Base-by-base conservation (phyloP, 257 asterid species). In the Solanum etuberosum region DNA sequence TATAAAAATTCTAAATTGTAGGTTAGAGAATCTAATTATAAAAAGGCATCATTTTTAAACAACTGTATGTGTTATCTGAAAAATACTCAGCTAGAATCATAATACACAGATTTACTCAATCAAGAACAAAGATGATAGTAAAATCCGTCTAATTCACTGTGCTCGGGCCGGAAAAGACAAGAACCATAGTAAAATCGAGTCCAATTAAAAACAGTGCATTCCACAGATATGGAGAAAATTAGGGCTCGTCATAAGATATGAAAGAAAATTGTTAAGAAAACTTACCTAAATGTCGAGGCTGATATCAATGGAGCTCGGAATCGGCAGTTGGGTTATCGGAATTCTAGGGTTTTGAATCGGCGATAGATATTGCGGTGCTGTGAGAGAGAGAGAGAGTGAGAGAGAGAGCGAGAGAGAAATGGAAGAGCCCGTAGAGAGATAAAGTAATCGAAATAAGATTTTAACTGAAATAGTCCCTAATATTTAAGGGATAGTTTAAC, bases 301-400 rank as follows among this genome's bases (percentile, higher is more conserved):
- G 80, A 68, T 16, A 76, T 29, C 78, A 88, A 89, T 88, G 89
- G 91, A 87, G 90, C 89, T 85, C 77, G 59, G 88, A 89, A 82
- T 89, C 92, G 89, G 91, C 93, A 92, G 18, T 88, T 63, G 83
- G 35, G 85, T 74, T 48, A 25, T 86, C 89, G 27, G 85, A 81
- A 86, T 80, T 83, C 90, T 94, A 93, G 94, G 95, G 94, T 94
- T 92, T 89, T 89, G 87, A 92, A 93, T 92, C 94, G 91, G 91
- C 88, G 84, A 87, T 86, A 86, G 87, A 88, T 88, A 89, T 87
- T 42, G 89, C 34, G 78, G 43, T 46, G 72, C 80, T 54, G 87
- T 34, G 70, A 68, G 87, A 80, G 88, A 38, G 88, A 88, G 48
- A 88, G 65, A 88, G 43, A 31, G 61, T 82, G 18, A 71, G 38